Conservation (phyloP, 2,329 filamentous ascomycete genomes). For the Fusarium solani-melongenae region DNA sequence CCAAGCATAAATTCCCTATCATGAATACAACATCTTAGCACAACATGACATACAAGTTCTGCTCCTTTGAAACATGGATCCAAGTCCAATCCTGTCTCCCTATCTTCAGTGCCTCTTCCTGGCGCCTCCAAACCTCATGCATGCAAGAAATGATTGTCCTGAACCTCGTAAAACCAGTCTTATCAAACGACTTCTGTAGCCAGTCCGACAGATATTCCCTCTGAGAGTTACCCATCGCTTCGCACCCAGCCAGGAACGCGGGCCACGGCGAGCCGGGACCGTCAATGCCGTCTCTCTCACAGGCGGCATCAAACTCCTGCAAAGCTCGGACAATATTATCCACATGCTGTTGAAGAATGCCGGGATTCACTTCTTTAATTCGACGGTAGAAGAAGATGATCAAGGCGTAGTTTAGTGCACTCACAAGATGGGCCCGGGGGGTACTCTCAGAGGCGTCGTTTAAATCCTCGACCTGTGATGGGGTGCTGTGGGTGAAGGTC, state of each 20-base stretch:
- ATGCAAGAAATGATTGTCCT: background rate
- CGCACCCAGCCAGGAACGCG: background rate
- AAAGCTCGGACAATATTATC: background rate
- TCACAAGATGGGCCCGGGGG: background rate
- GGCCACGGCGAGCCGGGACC: background rate
- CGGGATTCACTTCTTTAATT: background rate
- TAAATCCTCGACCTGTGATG: background rate
- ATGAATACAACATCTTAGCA: background rate
- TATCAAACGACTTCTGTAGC: background rate
- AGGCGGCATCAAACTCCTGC: background rate
- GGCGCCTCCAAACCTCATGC: background rate
- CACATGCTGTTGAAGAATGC: conserved; percentile 14
- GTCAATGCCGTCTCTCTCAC: background rate
- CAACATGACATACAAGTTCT: background rate
- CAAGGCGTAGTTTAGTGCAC: conserved; percentile 4
- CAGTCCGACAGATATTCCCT: background rate
- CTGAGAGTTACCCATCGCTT: background rate
- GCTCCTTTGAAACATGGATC: background rate
- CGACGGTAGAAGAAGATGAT: conserved; percentile 23
- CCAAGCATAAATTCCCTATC: background rate
- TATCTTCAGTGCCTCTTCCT: background rate
- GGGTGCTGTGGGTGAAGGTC: background rate
- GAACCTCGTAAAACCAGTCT: background rate
- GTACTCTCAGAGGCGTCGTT: background rate
- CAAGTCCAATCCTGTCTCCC: background rate